These are phyloP conservation scores for Amauroascus niger DNA, from an alignment of 2,329 filamentous ascomycete genomes.

Conservation along the genomic window DNA sequence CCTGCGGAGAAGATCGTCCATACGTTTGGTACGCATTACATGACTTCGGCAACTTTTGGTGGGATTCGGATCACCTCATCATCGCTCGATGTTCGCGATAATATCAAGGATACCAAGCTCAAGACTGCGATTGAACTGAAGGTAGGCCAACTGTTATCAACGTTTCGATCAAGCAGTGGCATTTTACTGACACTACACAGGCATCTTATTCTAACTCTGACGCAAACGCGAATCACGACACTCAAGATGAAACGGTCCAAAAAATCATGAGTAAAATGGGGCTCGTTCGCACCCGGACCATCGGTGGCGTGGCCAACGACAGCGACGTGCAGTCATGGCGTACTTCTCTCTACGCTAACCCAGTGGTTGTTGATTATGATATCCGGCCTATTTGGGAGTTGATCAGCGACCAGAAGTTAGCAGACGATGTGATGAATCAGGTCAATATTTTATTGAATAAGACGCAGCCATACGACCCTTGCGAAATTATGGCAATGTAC, in stretches of 20 bases:
- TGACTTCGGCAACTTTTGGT: slow-evolving; percentile 8
- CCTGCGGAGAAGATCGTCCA: slow-evolving; percentile 6
- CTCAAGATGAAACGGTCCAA: slow-evolving; percentile 2
- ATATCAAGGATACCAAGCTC: slow-evolving; percentile 9
- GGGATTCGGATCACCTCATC: slow-evolving; percentile 8
- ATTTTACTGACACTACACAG: background rate
- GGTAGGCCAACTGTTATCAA: background rate
- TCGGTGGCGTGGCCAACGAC: slow-evolving; percentile 4
- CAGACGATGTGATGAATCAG: background rate
- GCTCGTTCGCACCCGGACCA: slow-evolving; percentile 4
- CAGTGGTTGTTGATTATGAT: slow-evolving; percentile 8
- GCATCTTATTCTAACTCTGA: background rate
- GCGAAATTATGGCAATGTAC: slow-evolving; percentile 9
- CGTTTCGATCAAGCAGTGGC: background rate
- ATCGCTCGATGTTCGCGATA: slow-evolving; percentile 5
- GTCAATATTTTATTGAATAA: background rate
- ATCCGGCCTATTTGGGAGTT: slow-evolving; percentile 7
- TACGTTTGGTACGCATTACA: slow-evolving; percentile 9
- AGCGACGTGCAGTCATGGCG: slow-evolving; percentile 5
- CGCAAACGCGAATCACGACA: background rate
- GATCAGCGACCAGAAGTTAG: background rate
- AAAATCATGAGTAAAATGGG: slow-evolving; percentile 8
- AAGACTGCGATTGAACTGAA: slow-evolving; percentile 8
- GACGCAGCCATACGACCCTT: slow-evolving; percentile 5
- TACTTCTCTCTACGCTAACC: slow-evolving; percentile 5